A percentile compares a stretch with the other conserved stretches of the same genome.
Evolutionary conservation across 352 stramenopile species (phyloP).

Genomic region (Pythium aphanidermatum): DNA sequence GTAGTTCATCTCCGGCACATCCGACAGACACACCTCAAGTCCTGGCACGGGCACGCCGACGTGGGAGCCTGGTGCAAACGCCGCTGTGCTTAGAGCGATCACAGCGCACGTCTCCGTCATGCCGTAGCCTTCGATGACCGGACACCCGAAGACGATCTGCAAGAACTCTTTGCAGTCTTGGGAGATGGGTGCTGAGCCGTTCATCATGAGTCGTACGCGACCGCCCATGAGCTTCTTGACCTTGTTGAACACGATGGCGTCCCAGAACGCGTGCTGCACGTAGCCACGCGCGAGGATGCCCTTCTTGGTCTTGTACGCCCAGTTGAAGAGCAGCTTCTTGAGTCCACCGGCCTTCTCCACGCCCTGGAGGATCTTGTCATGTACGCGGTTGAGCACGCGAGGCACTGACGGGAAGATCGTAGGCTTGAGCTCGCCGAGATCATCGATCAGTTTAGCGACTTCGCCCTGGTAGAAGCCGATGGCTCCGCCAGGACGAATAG

Average conservation of each 20-base stretch:
- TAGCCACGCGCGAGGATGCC: slow-evolving; percentile 17
- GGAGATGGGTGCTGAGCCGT: slow-evolving; percentile 90
- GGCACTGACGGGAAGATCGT: slow-evolving; percentile 90
- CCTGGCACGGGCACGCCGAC: slow-evolving; percentile 85
- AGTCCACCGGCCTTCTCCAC: slow-evolving; percentile 21
- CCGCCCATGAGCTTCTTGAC: slow-evolving; percentile 90
- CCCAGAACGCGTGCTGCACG: slow-evolving; percentile 82
- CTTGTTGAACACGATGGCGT: slow-evolving; percentile 94
- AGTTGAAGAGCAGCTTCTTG: slow-evolving; percentile 32
- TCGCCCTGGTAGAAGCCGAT: slow-evolving; percentile 73
- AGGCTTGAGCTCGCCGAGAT: slow-evolving; percentile 80
- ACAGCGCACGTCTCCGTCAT: slow-evolving; percentile 83
- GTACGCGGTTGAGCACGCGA: slow-evolving; percentile 92
- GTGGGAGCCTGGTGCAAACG: slow-evolving; percentile 66
- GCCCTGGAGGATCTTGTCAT: slow-evolving; percentile 84
- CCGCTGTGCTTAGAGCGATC: slow-evolving; percentile 29
- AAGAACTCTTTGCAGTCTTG: slow-evolving; percentile 93
- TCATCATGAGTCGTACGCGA: slow-evolving; percentile 88
- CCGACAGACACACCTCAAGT: slow-evolving; percentile 89
- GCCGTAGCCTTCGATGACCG: slow-evolving; percentile 93
- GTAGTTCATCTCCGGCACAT: slow-evolving; percentile 97
- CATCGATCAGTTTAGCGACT: slow-evolving; percentile 80
- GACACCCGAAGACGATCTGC: slow-evolving; percentile 87
- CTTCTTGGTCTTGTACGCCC: slow-evolving; percentile 40
- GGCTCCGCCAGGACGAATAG: slow-evolving; percentile 82